A percentile compares a stretch with the other conserved stretches of the same genome.
Evolutionary conservation across 2,329 filamentous ascomycete species (phyloP).

Genomic region (Phaeosphaeriaceae sp.): DNA sequence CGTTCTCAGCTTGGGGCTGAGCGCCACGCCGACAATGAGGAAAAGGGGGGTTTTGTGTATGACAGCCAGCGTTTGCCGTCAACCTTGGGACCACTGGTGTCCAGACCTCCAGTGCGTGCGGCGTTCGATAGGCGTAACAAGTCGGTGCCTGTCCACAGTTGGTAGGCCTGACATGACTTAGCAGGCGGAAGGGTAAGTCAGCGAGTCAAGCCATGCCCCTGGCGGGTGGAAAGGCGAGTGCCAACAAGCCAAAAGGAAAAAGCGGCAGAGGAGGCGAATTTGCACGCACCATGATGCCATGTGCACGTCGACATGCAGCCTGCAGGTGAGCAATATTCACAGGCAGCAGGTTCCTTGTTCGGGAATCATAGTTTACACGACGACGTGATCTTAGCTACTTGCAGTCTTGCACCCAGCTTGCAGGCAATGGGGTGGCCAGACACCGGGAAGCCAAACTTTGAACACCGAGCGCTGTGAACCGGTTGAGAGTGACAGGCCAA

Average conservation of each 20-base stretch:
- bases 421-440: no score
- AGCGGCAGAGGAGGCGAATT: conserved; percentile 19
- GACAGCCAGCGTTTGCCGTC: conserved; percentile 24
- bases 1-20: conserved; percentile 9
- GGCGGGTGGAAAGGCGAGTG: conserved; percentile 1
- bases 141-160: neutral
- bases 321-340: conserved; percentile 1
- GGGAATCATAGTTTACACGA: no score
- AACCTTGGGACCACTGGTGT: conserved; percentile 9
- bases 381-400: no score
- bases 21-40: conserved; percentile 1
- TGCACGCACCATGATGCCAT: conserved; percentile 21
- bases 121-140: conserved; percentile 10
- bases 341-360: no score
- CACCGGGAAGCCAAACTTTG: no score
- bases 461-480: neutral
- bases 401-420: no score
- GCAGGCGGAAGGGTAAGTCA: neutral
- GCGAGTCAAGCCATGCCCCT: conserved; percentile 12
- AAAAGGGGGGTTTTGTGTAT: conserved; percentile 16
- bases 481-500: conserved; percentile 2
- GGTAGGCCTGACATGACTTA: no score
- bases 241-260: conserved; percentile 14
- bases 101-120: conserved; percentile 10
- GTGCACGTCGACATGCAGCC: conserved; percentile 10